Evolutionary conservation across 2,329 filamentous ascomycete genomes (phyloP), one percentile per base, ranked within the genome.

Genomic region (Aspergillus clavatus): DNA sequence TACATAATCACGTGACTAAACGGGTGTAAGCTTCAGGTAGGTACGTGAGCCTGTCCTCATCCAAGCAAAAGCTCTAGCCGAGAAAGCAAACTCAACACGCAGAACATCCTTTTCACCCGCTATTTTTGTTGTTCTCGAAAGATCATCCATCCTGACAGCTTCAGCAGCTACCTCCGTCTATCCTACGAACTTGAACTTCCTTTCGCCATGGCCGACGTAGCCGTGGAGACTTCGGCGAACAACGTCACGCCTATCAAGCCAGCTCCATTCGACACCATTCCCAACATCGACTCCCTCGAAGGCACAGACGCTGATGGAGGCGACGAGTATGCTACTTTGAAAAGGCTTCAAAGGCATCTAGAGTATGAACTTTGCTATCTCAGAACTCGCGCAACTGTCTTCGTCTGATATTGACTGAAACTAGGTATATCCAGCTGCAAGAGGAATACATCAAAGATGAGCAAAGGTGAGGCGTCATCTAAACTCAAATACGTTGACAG

Each of bases 391-490:
- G n/a, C 8, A 11, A 6, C 5, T 19, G 31, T 35, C 19, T 19
- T 18, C 14, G 18, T 35, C 31, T 11, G 31, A 16, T 35, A 35
- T 5, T 35, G 18, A 35, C 31, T 10, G 29, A 48, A 52, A 45
- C 54, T 59, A 89, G 85, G 69, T 88, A 95, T 71, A 95, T 97
- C 68, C 89, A 96, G 72, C 80, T 98, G 60, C 93, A 98, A 74
- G 93, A 98, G 73, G 93, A 98, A 70, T 98, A 98, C 72, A 98
- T 98, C 82, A 98, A 98, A 76, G 93, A 98, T 82, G 93, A 98
- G 78, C 93, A 98, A 75, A 84, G 88, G 86, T 87, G 72, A 44
- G 66, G 49, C 29, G 12, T 7, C 7, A 33, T 27, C 24, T 14
- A 28, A 40, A 14, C 21, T 31, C 40, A 14, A 16, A 22, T 16